Percentiles rank a stretch among this genome's conserved stretches.
Evolutionary conservation across 2,329 filamentous ascomycete genomes (phyloP).

Genomic region (Diaporthe helianthi): DNA sequence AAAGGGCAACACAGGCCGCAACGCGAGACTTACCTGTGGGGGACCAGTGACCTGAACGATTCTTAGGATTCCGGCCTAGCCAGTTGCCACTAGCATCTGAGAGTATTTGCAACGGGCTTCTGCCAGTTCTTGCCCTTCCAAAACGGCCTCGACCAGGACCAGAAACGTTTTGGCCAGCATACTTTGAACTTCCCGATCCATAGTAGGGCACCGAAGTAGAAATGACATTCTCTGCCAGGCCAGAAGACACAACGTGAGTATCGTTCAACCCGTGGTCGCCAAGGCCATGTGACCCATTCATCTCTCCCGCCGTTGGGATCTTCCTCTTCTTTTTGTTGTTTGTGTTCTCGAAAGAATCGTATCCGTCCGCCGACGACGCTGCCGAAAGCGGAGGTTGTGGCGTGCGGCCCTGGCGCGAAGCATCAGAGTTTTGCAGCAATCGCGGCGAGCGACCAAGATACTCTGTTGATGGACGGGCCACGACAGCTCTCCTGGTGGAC

Average conservation of each 20-base stretch:
- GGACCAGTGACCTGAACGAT: constrained; percentile 53
- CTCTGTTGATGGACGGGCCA: constrained; percentile 56
- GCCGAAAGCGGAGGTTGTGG: constrained; percentile 70
- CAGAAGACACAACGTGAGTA: constrained; percentile 39
- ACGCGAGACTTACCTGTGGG: constrained; percentile 53
- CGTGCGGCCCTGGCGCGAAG: constrained; percentile 50
- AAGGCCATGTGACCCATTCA: constrained; percentile 50
- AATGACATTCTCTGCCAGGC: constrained; percentile 39
- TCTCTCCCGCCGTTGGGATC: constrained; percentile 86
- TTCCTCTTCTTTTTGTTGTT: constrained; percentile 99
- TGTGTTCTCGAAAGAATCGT: constrained; percentile 97
- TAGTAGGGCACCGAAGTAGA: constrained; percentile 46
- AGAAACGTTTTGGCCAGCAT: constrained; percentile 74
- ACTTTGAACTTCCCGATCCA: constrained; percentile 58
- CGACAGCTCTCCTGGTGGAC: constrained; percentile 48
- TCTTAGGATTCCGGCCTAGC: constrained; percentile 56
- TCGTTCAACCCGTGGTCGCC: constrained; percentile 42
- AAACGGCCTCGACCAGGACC: constrained; percentile 86
- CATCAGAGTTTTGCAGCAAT: constrained; percentile 53
- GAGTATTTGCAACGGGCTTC: constrained; percentile 67
- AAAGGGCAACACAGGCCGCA: background rate
- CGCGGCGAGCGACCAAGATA: constrained; percentile 52
- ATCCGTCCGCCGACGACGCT: constrained; percentile 79
- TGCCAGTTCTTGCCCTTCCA: constrained; percentile 68
- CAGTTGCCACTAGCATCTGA: constrained; percentile 65